A percentile compares a stretch with the other conserved stretches of the same genome.
Evolutionary conservation across 2,329 filamentous ascomycete species (phyloP).

Genomic region (Epichloe gansuensis): DNA sequence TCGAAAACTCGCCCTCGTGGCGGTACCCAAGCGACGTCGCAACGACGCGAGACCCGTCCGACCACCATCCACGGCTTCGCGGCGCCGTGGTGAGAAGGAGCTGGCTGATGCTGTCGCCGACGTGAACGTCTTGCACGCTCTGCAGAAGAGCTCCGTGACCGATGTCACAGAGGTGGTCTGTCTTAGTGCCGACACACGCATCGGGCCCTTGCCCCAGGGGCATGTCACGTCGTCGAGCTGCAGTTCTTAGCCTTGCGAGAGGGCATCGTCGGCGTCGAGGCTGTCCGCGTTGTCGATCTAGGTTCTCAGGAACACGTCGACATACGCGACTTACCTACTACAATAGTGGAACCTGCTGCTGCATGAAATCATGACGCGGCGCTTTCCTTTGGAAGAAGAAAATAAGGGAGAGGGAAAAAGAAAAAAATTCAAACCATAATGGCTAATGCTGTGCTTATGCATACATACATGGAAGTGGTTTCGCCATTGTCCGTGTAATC

Average conservation of each 20-base stretch:
- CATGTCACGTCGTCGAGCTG: conserved; percentile 63
- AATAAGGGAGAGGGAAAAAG: background rate
- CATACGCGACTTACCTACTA: conserved; percentile 59
- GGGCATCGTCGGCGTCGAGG: conserved; percentile 60
- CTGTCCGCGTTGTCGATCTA: conserved; percentile 61
- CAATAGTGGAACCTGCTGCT: conserved; percentile 38
- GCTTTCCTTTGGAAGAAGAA: background rate
- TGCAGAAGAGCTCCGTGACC: conserved; percentile 52
- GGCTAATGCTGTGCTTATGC: background rate
- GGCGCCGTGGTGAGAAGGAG: conserved; percentile 24
- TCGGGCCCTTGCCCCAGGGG: conserved; percentile 62
- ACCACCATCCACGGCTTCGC: conserved; percentile 37
- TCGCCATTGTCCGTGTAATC: background rate
- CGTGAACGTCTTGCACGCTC: conserved; percentile 57
- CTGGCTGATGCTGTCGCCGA: conserved; percentile 58
- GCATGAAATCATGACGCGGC: background rate
- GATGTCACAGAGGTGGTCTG: conserved; percentile 60
- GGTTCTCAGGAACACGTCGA: conserved; percentile 66
- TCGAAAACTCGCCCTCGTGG: conserved; percentile 59
- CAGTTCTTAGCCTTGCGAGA: conserved; percentile 56
- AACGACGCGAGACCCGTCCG: conserved; percentile 41
- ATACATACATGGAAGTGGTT: background rate
- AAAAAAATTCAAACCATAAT: background rate
- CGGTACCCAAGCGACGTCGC: conserved; percentile 52
- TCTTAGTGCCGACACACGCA: conserved; percentile 59